Evolutionary conservation across 2,329 filamentous ascomycete genomes (phyloP), one percentile per base, ranked within the genome.

Genomic region (Dendrostoma leiphaemia): DNA sequence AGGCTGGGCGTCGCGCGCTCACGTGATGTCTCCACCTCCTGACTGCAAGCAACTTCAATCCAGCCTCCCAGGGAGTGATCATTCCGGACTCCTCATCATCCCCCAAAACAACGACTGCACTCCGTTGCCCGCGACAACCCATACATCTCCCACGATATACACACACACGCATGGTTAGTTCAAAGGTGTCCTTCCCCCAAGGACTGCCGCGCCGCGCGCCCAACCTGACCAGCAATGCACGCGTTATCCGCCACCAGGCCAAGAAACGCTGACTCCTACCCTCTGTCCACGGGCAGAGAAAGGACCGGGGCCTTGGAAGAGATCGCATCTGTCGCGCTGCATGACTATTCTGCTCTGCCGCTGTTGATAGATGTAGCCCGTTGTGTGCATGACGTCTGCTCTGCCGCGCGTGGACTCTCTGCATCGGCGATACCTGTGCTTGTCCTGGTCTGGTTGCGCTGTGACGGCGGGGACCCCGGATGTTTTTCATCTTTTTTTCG

Each of bases 111-210:
- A 26, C n/a, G 10, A 31, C 17, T 17, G n/a, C n/a, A n/a, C n/a
- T n/a, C n/a, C n/a, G n/a, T n/a, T n/a, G n/a, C n/a, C 29, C 15
- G 8, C 50, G 26, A 37, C 43, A 17, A 35, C 29, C 5, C 24
- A 15, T 13, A 48, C 15, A 21, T 8, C 19, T 17, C 6, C 29
- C 51, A 48, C n/a, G n/a, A n/a, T n/a, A n/a, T n/a, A 34, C 41
- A 41, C 41, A 51, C 17, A 46, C 44, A 56, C 31, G 26, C 38
- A 56, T 46, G 56, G 56, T 58, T 35, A 58, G 56, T 58, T 58
- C 56, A 58, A 58, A 58, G 56, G 56, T 55, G 56, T 58, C 52
- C 53, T 52, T 29, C 41, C 48, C 35, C 46, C 28, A 49, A 52
- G 56, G 56, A 55, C 46, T 31, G 37, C 56, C 56, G 52, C 52